phyloP scores from a whole-genome alignment of 352 stramenopile genomes.

The Globisporangium spiculum region DNA sequence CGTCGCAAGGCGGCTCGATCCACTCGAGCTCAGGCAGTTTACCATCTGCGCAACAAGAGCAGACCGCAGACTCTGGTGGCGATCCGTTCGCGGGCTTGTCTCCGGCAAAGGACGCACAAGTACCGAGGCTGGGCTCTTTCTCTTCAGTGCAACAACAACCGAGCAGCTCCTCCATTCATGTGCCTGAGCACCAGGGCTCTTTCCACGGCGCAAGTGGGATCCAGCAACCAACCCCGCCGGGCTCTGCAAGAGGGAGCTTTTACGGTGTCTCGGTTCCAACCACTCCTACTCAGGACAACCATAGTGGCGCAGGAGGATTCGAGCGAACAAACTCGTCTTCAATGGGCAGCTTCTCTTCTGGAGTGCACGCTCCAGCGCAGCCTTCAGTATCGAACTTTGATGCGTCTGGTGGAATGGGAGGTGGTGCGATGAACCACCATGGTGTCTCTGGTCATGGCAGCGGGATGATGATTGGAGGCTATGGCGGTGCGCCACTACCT shows the following conservation, averaged over 20 bases:
- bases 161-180: neutral
- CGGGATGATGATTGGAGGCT: constrained; percentile 20
- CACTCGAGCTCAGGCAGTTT: neutral
- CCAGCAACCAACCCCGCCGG: constrained; percentile 16
- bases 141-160: constrained; percentile 20
- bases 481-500: neutral
- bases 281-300: neutral
- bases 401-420: constrained; percentile 22
- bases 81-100: constrained; percentile 61
- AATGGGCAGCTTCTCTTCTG: constrained; percentile 37
- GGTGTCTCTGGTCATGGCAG: constrained; percentile 16
- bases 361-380: constrained; percentile 23
- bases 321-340: constrained; percentile 43
- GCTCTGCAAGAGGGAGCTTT: constrained; percentile 16
- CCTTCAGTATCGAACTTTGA: constrained; percentile 22
- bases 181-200: constrained; percentile 9
- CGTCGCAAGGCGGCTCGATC: constrained; percentile 23
- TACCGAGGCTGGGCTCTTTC: constrained; percentile 28
- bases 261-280: constrained; percentile 6
- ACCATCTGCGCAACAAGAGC: constrained; percentile 11
- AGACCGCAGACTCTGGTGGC: constrained; percentile 42
- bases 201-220: constrained; percentile 13
- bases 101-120: constrained; percentile 25
- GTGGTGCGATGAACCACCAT: constrained; percentile 25
- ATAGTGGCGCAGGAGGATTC: constrained; percentile 8